phyloP scores from a whole-genome alignment of 495 filamentous ascomycete genomes.

The Penicilliopsis zonata region DNA sequence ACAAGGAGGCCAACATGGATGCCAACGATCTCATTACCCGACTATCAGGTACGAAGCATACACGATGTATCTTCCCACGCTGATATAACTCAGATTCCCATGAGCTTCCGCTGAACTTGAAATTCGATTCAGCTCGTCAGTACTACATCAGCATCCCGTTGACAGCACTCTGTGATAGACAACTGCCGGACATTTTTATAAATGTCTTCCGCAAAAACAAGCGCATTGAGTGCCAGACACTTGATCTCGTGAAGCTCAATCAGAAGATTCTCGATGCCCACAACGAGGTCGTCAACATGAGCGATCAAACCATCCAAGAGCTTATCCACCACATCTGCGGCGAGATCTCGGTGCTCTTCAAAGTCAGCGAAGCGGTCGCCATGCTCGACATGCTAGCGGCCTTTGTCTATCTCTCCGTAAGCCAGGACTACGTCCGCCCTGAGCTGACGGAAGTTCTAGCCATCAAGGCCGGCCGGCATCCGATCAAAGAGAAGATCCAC shows the following conservation, averaged over 20 bases:
- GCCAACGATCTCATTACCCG: slow-evolving; percentile 55
- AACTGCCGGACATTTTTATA: slow-evolving; percentile 61
- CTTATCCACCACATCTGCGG: slow-evolving; percentile 55
- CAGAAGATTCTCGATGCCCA: slow-evolving; percentile 66
- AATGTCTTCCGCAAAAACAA: slow-evolving; percentile 63
- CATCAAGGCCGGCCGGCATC: slow-evolving; percentile 73
- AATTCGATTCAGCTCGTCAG: slow-evolving; percentile 62
- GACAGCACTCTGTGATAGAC: slow-evolving; percentile 47
- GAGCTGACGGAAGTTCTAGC: slow-evolving; percentile 62
- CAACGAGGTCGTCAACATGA: slow-evolving; percentile 69
- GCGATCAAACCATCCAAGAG: slow-evolving; percentile 51
- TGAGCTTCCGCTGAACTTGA: slow-evolving; percentile 50
- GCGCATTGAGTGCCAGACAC: slow-evolving; percentile 72
- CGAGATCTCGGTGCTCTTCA: slow-evolving; percentile 60
- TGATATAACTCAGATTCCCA: slow-evolving; percentile 38
- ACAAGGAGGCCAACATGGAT: slow-evolving; percentile 73
- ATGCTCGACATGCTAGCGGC: slow-evolving; percentile 83
- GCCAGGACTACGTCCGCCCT: slow-evolving; percentile 70
- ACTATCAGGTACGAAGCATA: slow-evolving; percentile 38
- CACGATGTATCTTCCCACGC: slow-evolving; percentile 1
- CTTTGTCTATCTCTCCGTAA: slow-evolving; percentile 68
- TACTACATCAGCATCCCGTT: slow-evolving; percentile 67
- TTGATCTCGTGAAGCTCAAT: slow-evolving; percentile 68
- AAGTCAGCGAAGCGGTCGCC: slow-evolving; percentile 74
- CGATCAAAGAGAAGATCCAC: slow-evolving; percentile 67